Evolutionary conservation across 495 filamentous ascomycete genomes (phyloP).

Genomic region (Penicillium coprophilum): DNA sequence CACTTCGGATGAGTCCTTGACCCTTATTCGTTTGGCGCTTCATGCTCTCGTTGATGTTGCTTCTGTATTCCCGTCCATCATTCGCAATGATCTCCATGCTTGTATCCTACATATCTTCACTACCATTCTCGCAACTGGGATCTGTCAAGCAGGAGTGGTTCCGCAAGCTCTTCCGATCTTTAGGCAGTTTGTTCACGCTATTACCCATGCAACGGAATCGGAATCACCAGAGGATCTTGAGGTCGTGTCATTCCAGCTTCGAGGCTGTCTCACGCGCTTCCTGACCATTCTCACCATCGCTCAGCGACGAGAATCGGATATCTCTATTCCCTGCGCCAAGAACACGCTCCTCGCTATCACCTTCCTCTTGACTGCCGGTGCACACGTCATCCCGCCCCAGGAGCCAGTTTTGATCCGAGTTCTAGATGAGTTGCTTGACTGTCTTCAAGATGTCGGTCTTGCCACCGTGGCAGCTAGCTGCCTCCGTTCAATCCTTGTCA

Average conservation of each 20-base stretch:
- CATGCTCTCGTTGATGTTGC: constrained; percentile 90
- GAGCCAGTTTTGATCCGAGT: constrained; percentile 69
- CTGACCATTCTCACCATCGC: constrained; percentile 76
- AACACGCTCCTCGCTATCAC: constrained; percentile 86
- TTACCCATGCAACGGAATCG: constrained; percentile 51
- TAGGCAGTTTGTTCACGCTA: constrained; percentile 80
- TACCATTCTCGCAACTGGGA: constrained; percentile 82
- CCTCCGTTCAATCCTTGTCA: constrained; percentile 75
- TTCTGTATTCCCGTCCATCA: constrained; percentile 92
- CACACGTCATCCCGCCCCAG: constrained; percentile 65
- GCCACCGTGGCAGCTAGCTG: constrained; percentile 88
- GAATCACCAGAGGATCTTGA: constrained; percentile 34
- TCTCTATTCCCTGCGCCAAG: constrained; percentile 82
- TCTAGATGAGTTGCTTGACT: constrained; percentile 77
- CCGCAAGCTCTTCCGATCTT: constrained; percentile 90
- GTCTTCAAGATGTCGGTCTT: constrained; percentile 72
- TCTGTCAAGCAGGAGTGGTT: constrained; percentile 84
- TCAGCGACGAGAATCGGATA: constrained; percentile 79
- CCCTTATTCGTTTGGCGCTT: constrained; percentile 75
- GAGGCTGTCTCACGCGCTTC: constrained; percentile 75
- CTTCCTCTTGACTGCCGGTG: constrained; percentile 79
- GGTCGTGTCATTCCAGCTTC: constrained; percentile 54
- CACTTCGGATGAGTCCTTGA: constrained; percentile 73
- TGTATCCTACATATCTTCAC: constrained; percentile 96
- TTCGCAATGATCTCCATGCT: constrained; percentile 93